phyloP scores from a whole-genome alignment of 1,139 yeast species.

The Candida tunisiensis region DNA sequence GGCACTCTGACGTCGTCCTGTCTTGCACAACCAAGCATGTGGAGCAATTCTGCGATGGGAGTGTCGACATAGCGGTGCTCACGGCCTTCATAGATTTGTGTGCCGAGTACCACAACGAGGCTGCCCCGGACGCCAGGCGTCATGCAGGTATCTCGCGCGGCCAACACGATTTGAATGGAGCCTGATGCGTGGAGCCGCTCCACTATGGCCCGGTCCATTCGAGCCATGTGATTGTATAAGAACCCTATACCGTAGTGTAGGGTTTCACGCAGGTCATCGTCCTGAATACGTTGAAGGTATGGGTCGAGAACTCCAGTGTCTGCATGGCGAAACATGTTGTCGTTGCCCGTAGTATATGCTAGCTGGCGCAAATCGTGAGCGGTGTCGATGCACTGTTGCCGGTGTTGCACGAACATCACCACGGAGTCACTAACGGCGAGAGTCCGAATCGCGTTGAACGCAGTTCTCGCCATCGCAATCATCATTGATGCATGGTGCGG shows the following conservation, averaged over 20 bases:
- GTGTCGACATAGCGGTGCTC: slow-evolving; percentile 62
- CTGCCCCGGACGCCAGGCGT: slow-evolving; percentile 38
- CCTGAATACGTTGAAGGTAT: slow-evolving; percentile 29
- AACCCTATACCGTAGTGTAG: slow-evolving; percentile 54
- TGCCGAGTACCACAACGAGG: slow-evolving; percentile 49
- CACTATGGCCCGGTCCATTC: slow-evolving; percentile 35
- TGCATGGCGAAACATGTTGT: slow-evolving; percentile 22
- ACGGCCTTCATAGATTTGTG: slow-evolving; percentile 54
- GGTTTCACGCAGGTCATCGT: slow-evolving; percentile 27
- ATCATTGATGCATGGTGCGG: slow-evolving; percentile 33
- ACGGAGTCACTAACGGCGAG: neutral
- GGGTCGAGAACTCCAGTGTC: slow-evolving; percentile 26
- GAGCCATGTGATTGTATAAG: slow-evolving; percentile 41
- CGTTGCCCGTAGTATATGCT: slow-evolving; percentile 18
- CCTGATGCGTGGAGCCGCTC: slow-evolving; percentile 34
- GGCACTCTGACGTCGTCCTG: too few relatives aligned
- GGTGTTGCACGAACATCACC: slow-evolving; percentile 40
- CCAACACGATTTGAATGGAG: slow-evolving; percentile 35
- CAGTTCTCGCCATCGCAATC: slow-evolving; percentile 33
- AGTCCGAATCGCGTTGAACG: slow-evolving; percentile 18
- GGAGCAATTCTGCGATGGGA: slow-evolving; percentile 44
- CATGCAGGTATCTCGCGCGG: slow-evolving; percentile 39
- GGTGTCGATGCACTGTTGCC: slow-evolving; percentile 38
- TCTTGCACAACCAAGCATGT: slow-evolving; percentile 52
- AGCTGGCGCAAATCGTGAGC: slow-evolving; percentile 27